Percentiles rank a stretch among this genome's conserved stretches.
phyloP scores from a whole-genome alignment of 192 early-diverging fungal species.

The Backusella macrospora region DNA sequence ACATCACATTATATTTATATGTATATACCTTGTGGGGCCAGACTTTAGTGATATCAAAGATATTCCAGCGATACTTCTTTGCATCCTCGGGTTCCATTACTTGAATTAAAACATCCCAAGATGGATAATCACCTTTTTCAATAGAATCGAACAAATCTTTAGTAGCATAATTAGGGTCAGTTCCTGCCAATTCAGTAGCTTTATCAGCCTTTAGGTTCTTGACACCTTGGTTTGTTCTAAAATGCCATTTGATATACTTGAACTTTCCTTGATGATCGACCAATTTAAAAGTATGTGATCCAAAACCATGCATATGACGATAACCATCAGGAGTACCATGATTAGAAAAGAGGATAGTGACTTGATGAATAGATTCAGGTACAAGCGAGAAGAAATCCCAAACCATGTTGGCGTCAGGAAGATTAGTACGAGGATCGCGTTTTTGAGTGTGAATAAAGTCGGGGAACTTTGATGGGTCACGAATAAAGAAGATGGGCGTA shows the following conservation, averaged over 20 bases:
- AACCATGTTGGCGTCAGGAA: constrained; percentile 65
- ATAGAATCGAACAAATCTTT: constrained; percentile 78
- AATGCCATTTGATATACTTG: constrained; percentile 86
- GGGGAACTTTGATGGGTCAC: constrained; percentile 79
- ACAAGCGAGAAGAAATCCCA: constrained; percentile 83
- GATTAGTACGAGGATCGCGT: constrained; percentile 76
- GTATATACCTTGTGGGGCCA: constrained; percentile 64
- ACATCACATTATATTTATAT: not conserved
- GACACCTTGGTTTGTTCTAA: constrained; percentile 76
- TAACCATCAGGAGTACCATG: constrained; percentile 77
- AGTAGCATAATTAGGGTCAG: constrained; percentile 72
- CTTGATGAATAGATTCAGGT: constrained; percentile 80
- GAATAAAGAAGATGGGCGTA: constrained; percentile 83
- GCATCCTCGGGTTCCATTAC: constrained; percentile 71
- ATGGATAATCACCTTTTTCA: constrained; percentile 66
- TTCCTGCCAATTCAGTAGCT: constrained; percentile 58
- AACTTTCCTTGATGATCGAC: constrained; percentile 67
- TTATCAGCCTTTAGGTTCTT: constrained; percentile 70
- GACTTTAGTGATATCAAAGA: constrained; percentile 84
- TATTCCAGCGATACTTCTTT: constrained; percentile 71
- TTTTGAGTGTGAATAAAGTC: constrained; percentile 87
- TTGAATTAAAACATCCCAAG: constrained; percentile 76
- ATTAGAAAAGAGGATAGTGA: constrained; percentile 80
- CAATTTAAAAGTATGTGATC: constrained; percentile 79
- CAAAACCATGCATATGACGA: constrained; percentile 84